Conservation (phyloP, 2,329 filamentous ascomycete species). For the Pseudopithomyces chartarum region DNA sequence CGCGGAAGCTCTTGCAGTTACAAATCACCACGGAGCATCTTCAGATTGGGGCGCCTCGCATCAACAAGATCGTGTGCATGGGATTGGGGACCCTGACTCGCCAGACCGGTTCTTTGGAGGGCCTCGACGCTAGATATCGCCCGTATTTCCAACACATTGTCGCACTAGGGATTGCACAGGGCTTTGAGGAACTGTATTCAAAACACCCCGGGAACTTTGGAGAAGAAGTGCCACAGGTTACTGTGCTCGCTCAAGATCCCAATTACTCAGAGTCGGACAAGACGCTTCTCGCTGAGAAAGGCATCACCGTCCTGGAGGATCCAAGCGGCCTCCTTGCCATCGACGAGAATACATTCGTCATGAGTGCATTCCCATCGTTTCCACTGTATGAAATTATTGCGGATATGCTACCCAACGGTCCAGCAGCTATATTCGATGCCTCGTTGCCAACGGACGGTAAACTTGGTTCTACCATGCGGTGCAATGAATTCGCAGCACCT, state of each 20-base stretch:
- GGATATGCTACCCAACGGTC: slow-evolving; percentile 2
- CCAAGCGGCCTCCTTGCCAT: slow-evolving; percentile 6
- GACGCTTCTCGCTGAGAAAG: background rate
- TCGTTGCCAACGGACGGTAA: background rate
- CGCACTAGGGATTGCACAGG: slow-evolving; percentile 2
- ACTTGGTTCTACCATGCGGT: background rate
- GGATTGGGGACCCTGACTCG: slow-evolving; percentile 2
- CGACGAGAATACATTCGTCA: background rate
- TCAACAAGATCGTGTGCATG: slow-evolving; percentile 3
- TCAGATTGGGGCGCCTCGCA: background rate
- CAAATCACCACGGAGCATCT: slow-evolving; percentile 1
- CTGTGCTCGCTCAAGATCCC: background rate
- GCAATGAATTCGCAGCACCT: slow-evolving; percentile 4
- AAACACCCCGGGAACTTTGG: background rate
- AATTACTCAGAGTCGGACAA: slow-evolving; percentile 3
- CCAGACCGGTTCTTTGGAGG: background rate
- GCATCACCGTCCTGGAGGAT: slow-evolving; percentile 3
- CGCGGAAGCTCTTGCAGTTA: background rate
- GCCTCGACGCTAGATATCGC: background rate
- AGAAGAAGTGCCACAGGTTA: background rate
- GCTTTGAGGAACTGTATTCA: background rate
- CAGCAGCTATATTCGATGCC: slow-evolving; percentile 5
- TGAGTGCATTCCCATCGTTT: slow-evolving; percentile 5
- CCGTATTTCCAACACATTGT: slow-evolving; percentile 5
- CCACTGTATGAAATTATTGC: slow-evolving; percentile 5